A percentile compares a stretch with the other conserved stretches of the same genome.
These are phyloP conservation scores for Salix suchowensis DNA, from an alignment of 345 rosid species.

Conservation along the genomic window DNA sequence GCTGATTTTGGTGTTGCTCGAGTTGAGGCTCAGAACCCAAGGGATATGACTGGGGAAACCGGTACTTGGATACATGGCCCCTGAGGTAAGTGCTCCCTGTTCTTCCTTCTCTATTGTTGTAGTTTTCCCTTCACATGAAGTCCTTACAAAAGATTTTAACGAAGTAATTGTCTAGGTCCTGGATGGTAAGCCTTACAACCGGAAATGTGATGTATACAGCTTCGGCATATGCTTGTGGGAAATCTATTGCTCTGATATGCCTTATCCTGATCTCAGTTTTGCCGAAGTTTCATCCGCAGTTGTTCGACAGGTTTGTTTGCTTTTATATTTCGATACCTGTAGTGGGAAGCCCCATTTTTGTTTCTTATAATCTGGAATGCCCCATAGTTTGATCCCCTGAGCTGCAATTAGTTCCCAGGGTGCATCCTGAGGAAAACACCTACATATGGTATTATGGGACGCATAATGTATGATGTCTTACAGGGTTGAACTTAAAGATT, in stretches of 20 bases:
- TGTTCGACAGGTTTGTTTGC: constrained; percentile 28
- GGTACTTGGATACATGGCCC: constrained; percentile 38
- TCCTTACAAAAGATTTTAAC: not conserved
- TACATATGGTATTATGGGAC: not conserved
- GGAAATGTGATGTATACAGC: constrained; percentile 36
- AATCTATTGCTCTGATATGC: constrained; percentile 34
- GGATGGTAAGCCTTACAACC: constrained; percentile 32
- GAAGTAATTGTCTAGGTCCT: constrained; percentile 19
- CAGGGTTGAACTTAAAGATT: not conserved
- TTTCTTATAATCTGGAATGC: not conserved
- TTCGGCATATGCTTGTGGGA: constrained; percentile 38
- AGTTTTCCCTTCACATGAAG: not conserved
- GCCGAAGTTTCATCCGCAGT: constrained; percentile 31
- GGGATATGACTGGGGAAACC: constrained; percentile 38
- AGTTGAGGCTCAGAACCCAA: constrained; percentile 35
- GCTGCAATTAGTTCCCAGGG: not conserved
- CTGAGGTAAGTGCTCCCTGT: constrained; percentile 22
- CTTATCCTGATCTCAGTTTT: constrained; percentile 29
- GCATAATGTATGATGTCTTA: not conserved
- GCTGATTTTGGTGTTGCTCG: constrained; percentile 39
- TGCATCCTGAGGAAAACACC: not conserved
- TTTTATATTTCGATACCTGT: not conserved
- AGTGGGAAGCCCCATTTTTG: not conserved
- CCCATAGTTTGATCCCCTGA: not conserved
- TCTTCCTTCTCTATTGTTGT: not conserved